phyloP scores from a whole-genome alignment of 2,329 filamentous ascomycete species.

The Aspergillus melleus region DNA sequence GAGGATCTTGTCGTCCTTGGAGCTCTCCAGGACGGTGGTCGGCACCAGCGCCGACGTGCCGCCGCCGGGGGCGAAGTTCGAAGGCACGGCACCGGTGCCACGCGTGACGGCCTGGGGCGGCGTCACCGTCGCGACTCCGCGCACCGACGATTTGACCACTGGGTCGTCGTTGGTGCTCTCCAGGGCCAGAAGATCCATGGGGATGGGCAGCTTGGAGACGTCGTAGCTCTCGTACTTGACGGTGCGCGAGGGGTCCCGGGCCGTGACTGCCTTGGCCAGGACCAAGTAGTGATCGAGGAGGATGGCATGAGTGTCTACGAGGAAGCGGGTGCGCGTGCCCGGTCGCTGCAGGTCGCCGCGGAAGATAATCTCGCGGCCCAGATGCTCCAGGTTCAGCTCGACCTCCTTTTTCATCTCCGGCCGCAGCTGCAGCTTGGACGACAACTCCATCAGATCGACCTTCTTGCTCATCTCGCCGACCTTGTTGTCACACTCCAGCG shows the following conservation, averaged over 20 bases:
- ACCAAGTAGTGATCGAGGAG: slow-evolving; percentile 97
- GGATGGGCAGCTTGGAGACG: slow-evolving; percentile 91
- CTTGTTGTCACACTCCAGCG: slow-evolving; percentile 84
- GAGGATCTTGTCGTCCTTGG: slow-evolving; percentile 76
- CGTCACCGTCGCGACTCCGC: slow-evolving; percentile 64
- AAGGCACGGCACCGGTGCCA: slow-evolving; percentile 21
- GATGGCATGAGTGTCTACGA: slow-evolving; percentile 90
- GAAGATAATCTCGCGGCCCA: slow-evolving; percentile 87
- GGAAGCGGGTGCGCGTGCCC: slow-evolving; percentile 84
- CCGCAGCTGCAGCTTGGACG: slow-evolving; percentile 77
- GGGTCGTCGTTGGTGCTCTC: slow-evolving; percentile 92
- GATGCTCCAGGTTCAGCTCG: slow-evolving; percentile 84
- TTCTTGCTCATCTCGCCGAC: slow-evolving; percentile 92
- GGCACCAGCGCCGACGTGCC: slow-evolving; percentile 59
- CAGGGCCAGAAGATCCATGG: slow-evolving; percentile 90
- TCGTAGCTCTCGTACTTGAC: slow-evolving; percentile 82
- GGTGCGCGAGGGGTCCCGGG: slow-evolving; percentile 67
- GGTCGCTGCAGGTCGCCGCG: slow-evolving; percentile 86
- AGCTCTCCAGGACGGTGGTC: slow-evolving; percentile 51
- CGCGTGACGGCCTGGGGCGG: slow-evolving; percentile 51
- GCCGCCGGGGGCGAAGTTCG: slow-evolving; percentile 69
- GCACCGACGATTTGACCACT: slow-evolving; percentile 74
- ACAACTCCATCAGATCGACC: slow-evolving; percentile 82
- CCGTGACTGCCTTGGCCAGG: slow-evolving; percentile 74
- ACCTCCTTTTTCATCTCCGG: slow-evolving; percentile 82